A percentile compares a stretch with the other conserved stretches of the same genome.
phyloP scores from a whole-genome alignment of 768 basidiomycete species.

The Hypholoma sublateritium region DNA sequence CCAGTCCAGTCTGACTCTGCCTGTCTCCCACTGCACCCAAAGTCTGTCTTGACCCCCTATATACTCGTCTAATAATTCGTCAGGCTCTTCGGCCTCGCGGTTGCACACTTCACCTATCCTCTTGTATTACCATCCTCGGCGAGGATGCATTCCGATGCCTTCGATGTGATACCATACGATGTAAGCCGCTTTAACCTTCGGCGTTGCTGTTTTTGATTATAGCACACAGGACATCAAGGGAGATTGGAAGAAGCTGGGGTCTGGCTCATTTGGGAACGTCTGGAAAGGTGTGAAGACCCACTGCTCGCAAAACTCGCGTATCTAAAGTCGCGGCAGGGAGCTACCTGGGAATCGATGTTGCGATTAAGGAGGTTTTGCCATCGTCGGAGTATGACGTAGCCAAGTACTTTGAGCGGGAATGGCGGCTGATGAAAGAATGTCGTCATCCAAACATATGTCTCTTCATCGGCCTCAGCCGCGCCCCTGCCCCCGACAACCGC shows the following conservation, averaged over 20 bases:
- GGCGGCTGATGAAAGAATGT: constrained; percentile 95
- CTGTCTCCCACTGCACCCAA: not conserved
- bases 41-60: not conserved
- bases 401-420: constrained; percentile 99
- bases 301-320: not conserved
- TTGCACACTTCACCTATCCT: not conserved
- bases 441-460: constrained; percentile 92
- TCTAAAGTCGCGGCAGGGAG: constrained; percentile 46
- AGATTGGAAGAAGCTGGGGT: constrained; percentile 85
- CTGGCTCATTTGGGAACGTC: constrained; percentile 93
- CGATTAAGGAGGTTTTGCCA: constrained; percentile 94
- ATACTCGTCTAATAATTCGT: not conserved
- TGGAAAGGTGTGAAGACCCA: constrained; percentile 62
- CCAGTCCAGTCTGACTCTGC: constrained; percentile 5
- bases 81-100: not conserved
- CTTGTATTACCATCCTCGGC: not conserved
- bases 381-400: constrained; percentile 90
- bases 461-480: constrained; percentile 86
- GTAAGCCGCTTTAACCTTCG: constrained; percentile 37
- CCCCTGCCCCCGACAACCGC: constrained; percentile 74
- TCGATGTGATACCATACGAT: constrained; percentile 87
- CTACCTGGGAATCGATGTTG: constrained; percentile 95
- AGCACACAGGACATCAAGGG: constrained; percentile 75
- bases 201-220: constrained; percentile 8
- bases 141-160: constrained; percentile 59